Evolutionary conservation across 345 rosid species (phyloP), one percentile per base, ranked within the genome.

Genomic region (Sonneratia caseolaris): DNA sequence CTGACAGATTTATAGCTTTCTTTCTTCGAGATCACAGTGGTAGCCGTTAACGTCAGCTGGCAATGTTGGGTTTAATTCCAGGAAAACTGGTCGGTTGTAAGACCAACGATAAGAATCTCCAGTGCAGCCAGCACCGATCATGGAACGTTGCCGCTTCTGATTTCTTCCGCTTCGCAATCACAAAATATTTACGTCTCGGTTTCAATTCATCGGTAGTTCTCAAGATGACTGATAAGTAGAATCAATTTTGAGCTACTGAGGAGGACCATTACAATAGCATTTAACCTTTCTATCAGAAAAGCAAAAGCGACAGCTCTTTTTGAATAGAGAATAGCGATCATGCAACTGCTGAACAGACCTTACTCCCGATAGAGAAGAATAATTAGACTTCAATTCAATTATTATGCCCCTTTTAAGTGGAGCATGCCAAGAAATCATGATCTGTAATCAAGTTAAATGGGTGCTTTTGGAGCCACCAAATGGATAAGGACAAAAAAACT

Each of bases 41-140:
- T 55, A 55, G 70, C 43, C 55, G 53, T 40, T 68, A 72, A 49
- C 14, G 75, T 49, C 75, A 68, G 42, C 66, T 68, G 67, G 67
- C 73, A 38, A 40, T 37, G 66, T 71, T 38, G 64, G 72, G 72
- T 68, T 45, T 45, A 10, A 35, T 37, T 70, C 56, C 64, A 56
- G 72, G 35, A 57, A 56, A 27, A 53, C 7, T 19, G 64, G 64
- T 57, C 64, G 64, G 64, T 57, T 27, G 64, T 13, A 2, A 57
- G 7, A 59, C 7, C 32, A 59, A 27, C 32, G 32, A 27, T 27
- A 27, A 27, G 32, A 27, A 27, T 27, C 32, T 27, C 32, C 32
- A 27, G 32, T 27, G 32, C 32, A 27, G 32, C 32, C 32, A 27
- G 32, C 32, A 27, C 32, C 32, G 32, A 27, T 27, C 32, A 27